phyloP scores from a whole-genome alignment of 805 yeast genomes.

The Suhomyces canberraensis region DNA sequence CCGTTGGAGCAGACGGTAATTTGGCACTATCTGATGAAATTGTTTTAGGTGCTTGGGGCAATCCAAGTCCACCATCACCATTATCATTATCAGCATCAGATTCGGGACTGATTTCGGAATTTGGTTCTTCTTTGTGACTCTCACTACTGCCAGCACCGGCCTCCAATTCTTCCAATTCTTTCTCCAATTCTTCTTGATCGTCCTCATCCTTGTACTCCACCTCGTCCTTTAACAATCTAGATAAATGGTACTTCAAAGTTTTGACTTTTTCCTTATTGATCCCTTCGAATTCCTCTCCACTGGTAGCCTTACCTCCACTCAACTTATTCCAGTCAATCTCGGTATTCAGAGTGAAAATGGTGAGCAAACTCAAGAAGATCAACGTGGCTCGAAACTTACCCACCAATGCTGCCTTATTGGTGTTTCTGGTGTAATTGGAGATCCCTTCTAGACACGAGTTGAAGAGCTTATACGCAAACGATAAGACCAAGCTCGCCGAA shows the following conservation, averaged over 20 bases:
- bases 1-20: neutral
- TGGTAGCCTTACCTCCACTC: conserved; percentile 31
- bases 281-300: conserved; percentile 22
- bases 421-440: conserved; percentile 15
- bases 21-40: neutral
- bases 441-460: conserved; percentile 30
- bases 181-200: conserved; percentile 26
- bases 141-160: neutral
- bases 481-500: conserved; percentile 26
- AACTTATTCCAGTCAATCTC: conserved; percentile 33
- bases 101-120: neutral
- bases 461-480: conserved; percentile 35
- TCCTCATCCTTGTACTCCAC: conserved; percentile 20
- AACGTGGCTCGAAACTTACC: conserved; percentile 35
- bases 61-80: neutral
- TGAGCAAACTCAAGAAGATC: conserved; percentile 29
- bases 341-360: conserved; percentile 19
- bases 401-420: conserved; percentile 27
- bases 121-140: neutral
- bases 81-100: neutral
- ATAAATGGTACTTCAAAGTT: conserved; percentile 35
- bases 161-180: conserved; percentile 15
- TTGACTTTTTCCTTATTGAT: conserved; percentile 32
- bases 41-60: neutral
- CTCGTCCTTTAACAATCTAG: conserved; percentile 38